These are phyloP conservation scores for Ascochyta koolunga DNA, from an alignment of 2,329 filamentous ascomycete genomes.

Conservation along the genomic window DNA sequence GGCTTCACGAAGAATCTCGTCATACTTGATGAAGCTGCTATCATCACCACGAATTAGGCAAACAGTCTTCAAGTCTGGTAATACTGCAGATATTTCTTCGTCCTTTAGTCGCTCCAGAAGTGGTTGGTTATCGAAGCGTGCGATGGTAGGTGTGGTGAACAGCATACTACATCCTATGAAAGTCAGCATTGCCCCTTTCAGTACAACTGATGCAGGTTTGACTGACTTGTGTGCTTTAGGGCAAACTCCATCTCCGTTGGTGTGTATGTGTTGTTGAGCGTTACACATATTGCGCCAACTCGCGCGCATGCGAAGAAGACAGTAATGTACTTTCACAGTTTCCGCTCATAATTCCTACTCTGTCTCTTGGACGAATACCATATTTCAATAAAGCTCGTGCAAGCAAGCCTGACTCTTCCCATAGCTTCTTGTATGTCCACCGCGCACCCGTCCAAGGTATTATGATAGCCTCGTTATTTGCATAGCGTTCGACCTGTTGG, in stretches of 20 bases:
- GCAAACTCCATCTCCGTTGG: constrained; percentile 74
- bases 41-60: constrained; percentile 40
- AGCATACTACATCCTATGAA: constrained; percentile 69
- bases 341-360: constrained; percentile 75
- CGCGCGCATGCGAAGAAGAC: constrained; percentile 74
- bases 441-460: constrained; percentile 77
- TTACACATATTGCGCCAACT: constrained; percentile 64
- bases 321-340: constrained; percentile 65
- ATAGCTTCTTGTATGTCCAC: constrained; percentile 65
- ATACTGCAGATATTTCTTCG: constrained; percentile 18
- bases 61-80: constrained; percentile 41
- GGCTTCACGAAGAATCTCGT: constrained; percentile 57
- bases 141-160: constrained; percentile 74
- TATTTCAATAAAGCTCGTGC: constrained; percentile 63
- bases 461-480: constrained; percentile 70
- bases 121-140: constrained; percentile 66
- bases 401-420: constrained; percentile 48
- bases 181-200: neutral
- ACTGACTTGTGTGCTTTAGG: constrained; percentile 70
- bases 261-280: constrained; percentile 84
- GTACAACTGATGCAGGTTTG: neutral
- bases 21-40: constrained; percentile 64
- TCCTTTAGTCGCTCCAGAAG: constrained; percentile 56
- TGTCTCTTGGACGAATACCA: constrained; percentile 71
- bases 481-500: constrained; percentile 70